Evolutionary conservation across 1,284 basidiomycete genomes (phyloP).

Genomic region (Cutaneotrichosporon arboriforme): DNA sequence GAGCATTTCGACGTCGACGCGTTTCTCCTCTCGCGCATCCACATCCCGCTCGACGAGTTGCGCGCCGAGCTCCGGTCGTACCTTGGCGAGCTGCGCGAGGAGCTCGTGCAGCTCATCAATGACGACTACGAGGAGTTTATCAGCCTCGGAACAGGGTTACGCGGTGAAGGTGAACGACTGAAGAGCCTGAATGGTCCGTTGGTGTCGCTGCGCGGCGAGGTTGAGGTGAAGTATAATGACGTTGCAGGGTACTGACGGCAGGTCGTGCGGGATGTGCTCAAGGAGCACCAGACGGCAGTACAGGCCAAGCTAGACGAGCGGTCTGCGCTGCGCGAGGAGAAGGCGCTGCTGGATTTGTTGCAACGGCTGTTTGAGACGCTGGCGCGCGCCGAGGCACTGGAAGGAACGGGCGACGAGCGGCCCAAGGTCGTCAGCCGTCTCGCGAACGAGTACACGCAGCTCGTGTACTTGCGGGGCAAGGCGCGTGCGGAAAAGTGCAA

Average conservation of each 20-base stretch:
- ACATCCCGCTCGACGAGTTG: constrained; percentile 79
- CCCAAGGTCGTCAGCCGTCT: constrained; percentile 75
- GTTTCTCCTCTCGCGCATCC: constrained; percentile 79
- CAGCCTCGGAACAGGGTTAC: constrained; percentile 80
- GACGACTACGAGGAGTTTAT: constrained; percentile 98
- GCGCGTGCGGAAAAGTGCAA: constrained; percentile 66
- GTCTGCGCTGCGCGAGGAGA: constrained; percentile 70
- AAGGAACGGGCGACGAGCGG: constrained; percentile 18
- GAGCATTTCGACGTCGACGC: constrained; percentile 72
- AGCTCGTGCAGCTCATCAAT: constrained; percentile 91
- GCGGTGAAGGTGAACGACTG: constrained; percentile 71
- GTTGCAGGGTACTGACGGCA: constrained; percentile 5
- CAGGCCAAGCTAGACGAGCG: constrained; percentile 70
- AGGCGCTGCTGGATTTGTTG: constrained; percentile 75
- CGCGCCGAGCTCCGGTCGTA: constrained; percentile 82
- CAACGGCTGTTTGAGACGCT: constrained; percentile 84
- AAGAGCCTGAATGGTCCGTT: constrained; percentile 64
- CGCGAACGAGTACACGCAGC: constrained; percentile 82
- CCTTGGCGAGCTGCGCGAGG: constrained; percentile 74
- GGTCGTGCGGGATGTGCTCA: constrained; percentile 40
- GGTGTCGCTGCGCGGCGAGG: constrained; percentile 58
- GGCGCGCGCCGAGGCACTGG: constrained; percentile 71
- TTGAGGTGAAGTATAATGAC: constrained; percentile 59
- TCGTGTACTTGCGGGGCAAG: constrained; percentile 83
- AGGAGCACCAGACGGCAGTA: constrained; percentile 61